Conservation (phyloP, 2,329 filamentous ascomycete genomes). For the Paracorniculantispora psalliotae region DNA sequence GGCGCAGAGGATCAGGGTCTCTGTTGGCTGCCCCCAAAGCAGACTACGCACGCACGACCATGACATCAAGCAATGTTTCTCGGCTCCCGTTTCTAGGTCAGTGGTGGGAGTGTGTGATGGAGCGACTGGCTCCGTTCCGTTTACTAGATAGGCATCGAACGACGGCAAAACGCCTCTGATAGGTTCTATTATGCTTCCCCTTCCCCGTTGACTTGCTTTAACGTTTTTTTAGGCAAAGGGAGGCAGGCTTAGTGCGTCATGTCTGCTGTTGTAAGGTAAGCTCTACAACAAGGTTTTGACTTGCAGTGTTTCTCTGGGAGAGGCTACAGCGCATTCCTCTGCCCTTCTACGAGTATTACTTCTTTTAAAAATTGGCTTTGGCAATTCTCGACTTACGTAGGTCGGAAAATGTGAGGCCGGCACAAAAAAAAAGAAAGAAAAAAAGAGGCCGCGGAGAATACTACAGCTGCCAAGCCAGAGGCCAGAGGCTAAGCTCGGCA, state of each 20-base stretch:
- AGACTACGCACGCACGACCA: not conserved
- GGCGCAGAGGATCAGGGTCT: not conserved
- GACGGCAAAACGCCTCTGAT: not conserved
- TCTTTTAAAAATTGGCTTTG: too few species aligned
- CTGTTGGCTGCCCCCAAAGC: too few species aligned
- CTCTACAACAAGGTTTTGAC: too few species aligned
- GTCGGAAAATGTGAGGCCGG: too few species aligned
- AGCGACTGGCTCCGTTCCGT: too few species aligned
- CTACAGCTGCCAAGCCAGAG: not conserved
- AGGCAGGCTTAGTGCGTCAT: not conserved
- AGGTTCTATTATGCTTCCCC: not conserved
- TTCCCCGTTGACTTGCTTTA: not conserved
- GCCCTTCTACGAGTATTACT: too few species aligned
- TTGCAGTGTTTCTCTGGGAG: too few species aligned
- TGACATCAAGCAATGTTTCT: conserved; percentile 9
- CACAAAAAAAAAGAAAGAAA: not conserved
- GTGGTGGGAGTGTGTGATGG: too few species aligned
- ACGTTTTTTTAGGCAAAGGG: not conserved
- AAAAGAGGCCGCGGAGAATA: not conserved
- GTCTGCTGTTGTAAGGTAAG: too few species aligned
- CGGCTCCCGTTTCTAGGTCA: too few species aligned
- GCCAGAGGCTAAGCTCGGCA: not conserved
- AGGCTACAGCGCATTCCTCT: too few species aligned
- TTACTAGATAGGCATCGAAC: not conserved
- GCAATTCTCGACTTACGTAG: too few species aligned